Base-by-base conservation (phyloP, 345 rosid species). In the Arabidopsis arenosa region DNA sequence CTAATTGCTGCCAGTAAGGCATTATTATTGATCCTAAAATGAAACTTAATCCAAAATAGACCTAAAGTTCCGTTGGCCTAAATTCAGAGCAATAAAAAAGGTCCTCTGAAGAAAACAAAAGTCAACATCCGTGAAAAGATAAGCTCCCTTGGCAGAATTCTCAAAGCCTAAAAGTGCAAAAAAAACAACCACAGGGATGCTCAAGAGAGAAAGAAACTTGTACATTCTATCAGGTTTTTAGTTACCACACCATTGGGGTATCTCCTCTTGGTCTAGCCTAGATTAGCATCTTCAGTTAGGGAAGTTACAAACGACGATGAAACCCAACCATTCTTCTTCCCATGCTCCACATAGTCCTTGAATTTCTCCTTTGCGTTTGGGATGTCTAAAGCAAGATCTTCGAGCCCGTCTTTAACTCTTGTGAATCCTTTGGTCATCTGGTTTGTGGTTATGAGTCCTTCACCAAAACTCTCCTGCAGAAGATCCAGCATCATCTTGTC, bases 361-460 rank as follows among this genome's bases (percentile, higher is more conserved):
- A 86, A 92, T 68, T 92, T 92, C 79, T 90, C 91, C 75, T 82
- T 83, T 3, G 96, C 97, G 53, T 88, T 86, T 2, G 97, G 97
- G 61, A 92, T 87, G 80, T 92, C 97, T 0, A 92, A 86, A 57
- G 96, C 96, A 68, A 92, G 80, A 77, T 92, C 94, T 10, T 92
- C 94, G 0, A 92, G 88, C 11, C 94, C 92, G 17, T 92, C 97
- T 74, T 83, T 87, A 68, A 92, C 83, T 65, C 96, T 84, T 44
- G 88, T 74, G 84, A 92, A 88, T 21, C 97, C 97, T 75, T 85
- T 90, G 30, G 90, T 87, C 97, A 92, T 87, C 83, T 92, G 92
- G 77, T 86, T 90, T 75, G 73, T 87, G 4, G 94, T 92, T 83
- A 90, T 88, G 78, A 90, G 85, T 36, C 96, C 96, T 79, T 90